Evolutionary conservation across 371 early-diverging fungal species (phyloP).

Genomic region (Mucor plumbeus): DNA sequence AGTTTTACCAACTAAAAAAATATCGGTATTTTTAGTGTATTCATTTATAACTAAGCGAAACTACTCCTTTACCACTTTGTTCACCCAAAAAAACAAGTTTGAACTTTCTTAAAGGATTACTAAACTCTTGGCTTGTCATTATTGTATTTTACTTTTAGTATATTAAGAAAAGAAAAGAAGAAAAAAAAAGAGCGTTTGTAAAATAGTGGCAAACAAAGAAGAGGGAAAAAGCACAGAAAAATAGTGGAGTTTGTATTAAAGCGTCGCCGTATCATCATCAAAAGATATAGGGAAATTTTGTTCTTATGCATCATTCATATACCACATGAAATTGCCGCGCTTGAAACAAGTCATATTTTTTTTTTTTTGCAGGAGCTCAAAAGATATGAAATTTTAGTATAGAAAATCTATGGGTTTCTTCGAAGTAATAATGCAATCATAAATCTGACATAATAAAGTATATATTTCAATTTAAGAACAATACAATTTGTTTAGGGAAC

Average conservation of each 20-base stretch:
- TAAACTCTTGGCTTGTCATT: constrained; percentile 48
- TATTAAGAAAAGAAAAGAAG: not conserved
- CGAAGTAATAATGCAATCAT: not conserved
- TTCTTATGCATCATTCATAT: not conserved
- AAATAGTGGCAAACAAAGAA: constrained; percentile 1
- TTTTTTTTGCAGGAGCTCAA: not conserved
- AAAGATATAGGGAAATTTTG: too few species aligned
- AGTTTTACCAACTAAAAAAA: constrained; percentile 91
- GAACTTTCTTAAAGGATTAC: constrained; percentile 84
- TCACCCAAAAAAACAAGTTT: constrained; percentile 96
- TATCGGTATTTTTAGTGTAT: too few species aligned
- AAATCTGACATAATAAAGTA: not conserved
- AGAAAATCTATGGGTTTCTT: not conserved
- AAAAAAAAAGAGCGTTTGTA: not conserved
- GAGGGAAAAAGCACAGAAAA: not conserved
- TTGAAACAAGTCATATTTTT: not conserved
- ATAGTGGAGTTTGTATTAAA: not conserved
- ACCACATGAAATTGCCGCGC: not conserved
- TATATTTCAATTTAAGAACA: not conserved
- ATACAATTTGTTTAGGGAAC: not conserved
- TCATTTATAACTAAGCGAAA: not conserved
- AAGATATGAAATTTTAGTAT: too few species aligned
- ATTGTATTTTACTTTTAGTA: not conserved
- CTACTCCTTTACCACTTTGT: constrained; percentile 80
- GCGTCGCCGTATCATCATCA: too few species aligned